Conservation (phyloP, 331 rosid genomes). For the Pyrus hybrid region DNA sequence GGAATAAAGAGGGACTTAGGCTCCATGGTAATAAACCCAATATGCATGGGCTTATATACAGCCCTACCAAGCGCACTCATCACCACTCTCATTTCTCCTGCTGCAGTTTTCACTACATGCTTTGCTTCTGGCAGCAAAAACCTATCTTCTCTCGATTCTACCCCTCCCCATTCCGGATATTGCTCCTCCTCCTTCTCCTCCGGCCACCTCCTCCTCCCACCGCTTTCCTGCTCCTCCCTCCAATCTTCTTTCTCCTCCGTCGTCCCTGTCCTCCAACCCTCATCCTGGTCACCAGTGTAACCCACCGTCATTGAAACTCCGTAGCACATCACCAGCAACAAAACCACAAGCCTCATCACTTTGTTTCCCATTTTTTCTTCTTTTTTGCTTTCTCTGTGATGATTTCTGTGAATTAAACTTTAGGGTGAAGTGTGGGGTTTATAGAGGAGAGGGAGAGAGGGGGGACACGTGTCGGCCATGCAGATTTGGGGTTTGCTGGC, state of each 20-base stretch:
- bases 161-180: background rate
- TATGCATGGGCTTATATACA: conserved; percentile 40
- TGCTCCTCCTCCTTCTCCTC: background rate
- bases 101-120: conserved; percentile 51
- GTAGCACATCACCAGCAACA: conserved; percentile 42
- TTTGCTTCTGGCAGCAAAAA: conserved; percentile 45
- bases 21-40: conserved; percentile 82
- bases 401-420: background rate
- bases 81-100: conserved; percentile 74
- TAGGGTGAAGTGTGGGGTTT: conserved; percentile 2
- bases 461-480: conserved; percentile 36
- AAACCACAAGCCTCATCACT: conserved; percentile 19
- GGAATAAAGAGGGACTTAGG: conserved; percentile 70
- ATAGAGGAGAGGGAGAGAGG: conserved; percentile 21
- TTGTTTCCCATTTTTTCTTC: conserved; percentile 26
- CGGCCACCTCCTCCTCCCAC: conserved; percentile 2
- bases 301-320: conserved; percentile 29
- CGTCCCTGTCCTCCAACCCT: background rate
- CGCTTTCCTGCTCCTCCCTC: background rate
- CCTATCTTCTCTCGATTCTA: conserved; percentile 8
- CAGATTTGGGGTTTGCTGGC: conserved; percentile 52
- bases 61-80: conserved; percentile 26
- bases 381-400: background rate
- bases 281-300: conserved; percentile 19
- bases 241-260: background rate